Base-by-base conservation (phyloP, 1,284 basidiomycete genomes). In the Paramarasmius palmivorus region DNA sequence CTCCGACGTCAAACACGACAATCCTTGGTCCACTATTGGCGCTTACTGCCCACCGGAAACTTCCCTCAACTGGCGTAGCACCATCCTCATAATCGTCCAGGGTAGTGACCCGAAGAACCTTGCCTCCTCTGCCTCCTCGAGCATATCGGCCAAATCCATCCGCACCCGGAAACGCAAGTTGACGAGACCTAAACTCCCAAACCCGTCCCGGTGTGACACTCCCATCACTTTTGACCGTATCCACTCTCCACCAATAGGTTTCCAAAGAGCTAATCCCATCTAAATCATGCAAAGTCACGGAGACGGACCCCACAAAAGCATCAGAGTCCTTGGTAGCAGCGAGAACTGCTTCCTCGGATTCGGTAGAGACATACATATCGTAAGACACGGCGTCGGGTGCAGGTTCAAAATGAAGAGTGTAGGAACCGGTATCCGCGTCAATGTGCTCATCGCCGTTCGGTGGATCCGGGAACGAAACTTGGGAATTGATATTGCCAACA, bases 1-100 rank as follows among this genome's bases (percentile, higher is more conserved):
- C 53, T 49, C 53, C 53, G 6, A 54, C 38, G 39, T 54, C 53
- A 38, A 54, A 54, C 2, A 54, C 39, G n/a, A 54, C 48, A n/a
- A 36, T 54, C 20, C 53, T 34, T 23, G 53, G 45, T 4, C 48
- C 53, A 20, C 34, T 54, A 17, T 26, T 20, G 12, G 19, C 32
- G 1, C 6, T 42, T 2, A 54, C 8, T 9, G 53, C 48, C 22
- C 36, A 41, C 3, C 53, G 47, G 10, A 54, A 26, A 32, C 29
- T 32, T 6, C 29, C 29, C 29, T 32, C 29, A 32, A 32, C 12
- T 32, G 29, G 29, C 29, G 6, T 12, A 19, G 32, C 29, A 32
- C 34, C 53, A 44, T 15, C 23, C 14, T 37, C 52, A 25, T 49
- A 23, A 49, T 53, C 52, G 7, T 34, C 37, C 15, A 54, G 48